Percentiles rank a stretch among this genome's conserved stretches.
phyloP scores from a whole-genome alignment of 2,329 filamentous ascomycete species.

The Fusarium armeniacum region DNA sequence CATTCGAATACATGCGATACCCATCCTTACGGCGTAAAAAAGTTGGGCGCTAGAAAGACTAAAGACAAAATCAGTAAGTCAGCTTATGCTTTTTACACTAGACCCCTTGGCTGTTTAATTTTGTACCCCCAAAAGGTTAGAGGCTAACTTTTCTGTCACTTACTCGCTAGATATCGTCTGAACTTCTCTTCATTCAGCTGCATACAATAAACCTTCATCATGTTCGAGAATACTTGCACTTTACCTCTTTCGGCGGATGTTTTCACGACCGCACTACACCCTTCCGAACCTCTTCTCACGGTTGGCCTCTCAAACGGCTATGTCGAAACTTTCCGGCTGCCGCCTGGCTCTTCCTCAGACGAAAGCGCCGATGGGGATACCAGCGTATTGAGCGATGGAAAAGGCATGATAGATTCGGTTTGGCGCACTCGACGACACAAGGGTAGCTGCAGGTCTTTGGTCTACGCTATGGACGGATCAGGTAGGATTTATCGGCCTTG shows the following conservation, averaged over 20 bases:
- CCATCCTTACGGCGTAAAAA: not conserved
- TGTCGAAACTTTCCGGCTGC: conserved; percentile 85
- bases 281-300: conserved; percentile 84
- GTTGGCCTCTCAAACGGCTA: conserved; percentile 88
- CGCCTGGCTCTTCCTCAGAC: conserved; percentile 64
- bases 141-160: not conserved
- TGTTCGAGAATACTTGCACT: conserved; percentile 94
- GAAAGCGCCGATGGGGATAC: conserved; percentile 65
- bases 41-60: not conserved
- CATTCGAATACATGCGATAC: not conserved
- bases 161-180: not conserved
- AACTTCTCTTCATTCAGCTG: not conserved
- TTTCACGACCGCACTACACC: conserved; percentile 90
- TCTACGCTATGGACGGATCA: conserved; percentile 82
- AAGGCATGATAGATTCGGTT: conserved; percentile 81
- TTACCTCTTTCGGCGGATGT: conserved; percentile 88
- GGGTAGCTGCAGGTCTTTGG: conserved; percentile 88
- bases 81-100: not conserved
- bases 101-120: not conserved
- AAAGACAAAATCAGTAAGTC: not conserved
- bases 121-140: not conserved
- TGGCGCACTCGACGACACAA: conserved; percentile 94
- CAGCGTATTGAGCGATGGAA: conserved; percentile 71
- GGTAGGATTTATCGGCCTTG: conserved; percentile 58
- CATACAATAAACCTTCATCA: conserved; percentile 53